Conservation (phyloP, 306 rosid genomes). For the Prunus padus region DNA sequence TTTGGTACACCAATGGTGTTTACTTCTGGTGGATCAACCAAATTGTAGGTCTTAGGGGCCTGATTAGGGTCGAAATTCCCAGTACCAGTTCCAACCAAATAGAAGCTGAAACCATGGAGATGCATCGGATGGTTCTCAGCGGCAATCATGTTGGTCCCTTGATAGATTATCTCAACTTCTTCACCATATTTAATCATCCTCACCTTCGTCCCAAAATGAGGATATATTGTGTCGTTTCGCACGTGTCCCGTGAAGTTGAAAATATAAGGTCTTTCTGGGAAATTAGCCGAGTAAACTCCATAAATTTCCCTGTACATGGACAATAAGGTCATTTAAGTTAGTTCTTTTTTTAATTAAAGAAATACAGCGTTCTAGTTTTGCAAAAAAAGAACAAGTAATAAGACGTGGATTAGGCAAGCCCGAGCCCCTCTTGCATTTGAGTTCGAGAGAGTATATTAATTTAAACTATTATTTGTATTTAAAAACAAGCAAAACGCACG, state of each 20-base stretch:
- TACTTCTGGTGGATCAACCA: conserved; percentile 79
- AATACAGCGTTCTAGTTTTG: too few relatives aligned
- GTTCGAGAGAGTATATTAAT: too few relatives aligned
- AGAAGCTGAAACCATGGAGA: conserved; percentile 91
- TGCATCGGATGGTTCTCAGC: conserved; percentile 88
- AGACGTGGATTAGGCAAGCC: too few relatives aligned
- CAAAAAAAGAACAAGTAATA: too few relatives aligned
- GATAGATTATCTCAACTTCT: conserved; percentile 76
- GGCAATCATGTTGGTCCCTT: conserved; percentile 74
- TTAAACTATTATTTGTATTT: too few relatives aligned
- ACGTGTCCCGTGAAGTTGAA: conserved; percentile 43
- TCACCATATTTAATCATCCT: conserved; percentile 65
- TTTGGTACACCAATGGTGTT: conserved; percentile 79
- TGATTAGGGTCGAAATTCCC: conserved; percentile 63
- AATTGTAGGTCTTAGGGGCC: conserved; percentile 54
- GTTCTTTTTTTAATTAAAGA: too few relatives aligned
- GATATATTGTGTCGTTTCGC: conserved; percentile 9
- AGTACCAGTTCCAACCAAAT: conserved; percentile 70
- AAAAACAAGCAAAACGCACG: too few relatives aligned
- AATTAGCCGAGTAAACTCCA: too few relatives aligned
- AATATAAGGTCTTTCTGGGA: not conserved
- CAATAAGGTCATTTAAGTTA: too few relatives aligned
- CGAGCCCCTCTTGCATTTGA: too few relatives aligned
- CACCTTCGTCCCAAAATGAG: conserved; percentile 52
- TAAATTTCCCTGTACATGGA: too few relatives aligned